Conservation (phyloP, 2,329 filamentous ascomycete genomes). For the Fusarium pseudocircinatum region DNA sequence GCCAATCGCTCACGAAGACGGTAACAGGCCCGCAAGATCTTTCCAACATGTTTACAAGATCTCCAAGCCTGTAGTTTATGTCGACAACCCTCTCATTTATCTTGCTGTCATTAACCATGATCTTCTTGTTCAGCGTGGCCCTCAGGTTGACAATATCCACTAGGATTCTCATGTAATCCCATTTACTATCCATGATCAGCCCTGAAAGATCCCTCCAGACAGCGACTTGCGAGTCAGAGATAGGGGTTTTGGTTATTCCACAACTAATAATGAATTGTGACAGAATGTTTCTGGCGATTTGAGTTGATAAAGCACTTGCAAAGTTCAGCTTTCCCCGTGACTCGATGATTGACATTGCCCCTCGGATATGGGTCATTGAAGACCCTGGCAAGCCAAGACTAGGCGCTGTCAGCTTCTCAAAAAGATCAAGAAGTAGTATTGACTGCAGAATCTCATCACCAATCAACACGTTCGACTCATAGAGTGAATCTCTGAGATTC, state of each 20-base stretch:
- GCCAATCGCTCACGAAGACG: neutral
- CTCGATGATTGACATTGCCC: neutral
- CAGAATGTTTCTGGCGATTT: neutral
- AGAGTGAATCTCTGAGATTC: neutral
- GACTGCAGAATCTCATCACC: neutral
- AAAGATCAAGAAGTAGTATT: neutral
- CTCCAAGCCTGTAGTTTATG: neutral
- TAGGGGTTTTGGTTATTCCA: neutral
- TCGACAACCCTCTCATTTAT: neutral
- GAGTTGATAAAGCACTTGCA: neutral
- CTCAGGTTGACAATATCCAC: neutral
- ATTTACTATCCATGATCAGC: neutral
- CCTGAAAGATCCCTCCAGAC: neutral
- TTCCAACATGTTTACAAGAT: neutral
- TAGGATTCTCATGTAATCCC: neutral
- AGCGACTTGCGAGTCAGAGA: neutral
- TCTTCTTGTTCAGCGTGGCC: neutral
- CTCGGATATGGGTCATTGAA: neutral
- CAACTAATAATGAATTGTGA: neutral
- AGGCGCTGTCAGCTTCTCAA: neutral
- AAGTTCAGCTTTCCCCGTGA: neutral
- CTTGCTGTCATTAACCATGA: neutral
- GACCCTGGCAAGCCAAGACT: neutral
- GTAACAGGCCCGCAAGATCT: neutral
- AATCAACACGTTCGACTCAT: neutral